Conservation (phyloP, 2,329 filamentous ascomycete species). For the Colletotrichum ledebouriae region DNA sequence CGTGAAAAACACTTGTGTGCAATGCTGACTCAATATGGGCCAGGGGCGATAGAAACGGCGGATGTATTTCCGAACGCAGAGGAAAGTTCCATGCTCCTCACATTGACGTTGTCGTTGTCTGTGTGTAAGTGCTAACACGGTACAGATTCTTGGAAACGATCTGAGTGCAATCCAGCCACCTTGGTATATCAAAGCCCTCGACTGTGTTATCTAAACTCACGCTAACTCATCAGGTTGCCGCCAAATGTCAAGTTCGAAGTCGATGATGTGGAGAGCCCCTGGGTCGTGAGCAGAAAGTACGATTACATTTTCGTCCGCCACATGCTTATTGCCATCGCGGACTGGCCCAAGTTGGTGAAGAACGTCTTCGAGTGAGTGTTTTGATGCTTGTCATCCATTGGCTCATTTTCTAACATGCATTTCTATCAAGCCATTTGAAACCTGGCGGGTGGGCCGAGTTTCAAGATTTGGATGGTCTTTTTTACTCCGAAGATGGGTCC, state of each 20-base stretch:
- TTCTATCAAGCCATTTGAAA: conserved; percentile 47
- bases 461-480: background rate
- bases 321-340: conserved; percentile 49
- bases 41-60: conserved; percentile 57
- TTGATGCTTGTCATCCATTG: background rate
- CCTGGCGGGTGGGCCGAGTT: conserved; percentile 33
- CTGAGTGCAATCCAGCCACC: conserved; percentile 50
- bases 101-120: background rate
- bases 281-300: conserved; percentile 46
- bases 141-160: conserved; percentile 53
- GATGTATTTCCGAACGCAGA: conserved; percentile 30
- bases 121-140: fast-evolving
- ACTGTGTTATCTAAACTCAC: background rate
- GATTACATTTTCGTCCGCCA: conserved; percentile 55
- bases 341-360: conserved; percentile 48
- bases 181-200: conserved; percentile 37
- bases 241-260: conserved; percentile 54
- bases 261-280: conserved; percentile 52
- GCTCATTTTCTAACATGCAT: background rate
- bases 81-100: background rate
- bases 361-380: conserved; percentile 45
- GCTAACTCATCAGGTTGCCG: conserved; percentile 44
- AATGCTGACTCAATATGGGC: fast-evolving
- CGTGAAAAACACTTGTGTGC: fast-evolving
- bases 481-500: background rate